Base-by-base conservation (phyloP, 2,329 filamentous ascomycete species). In the Diaporthe vaccinii region DNA sequence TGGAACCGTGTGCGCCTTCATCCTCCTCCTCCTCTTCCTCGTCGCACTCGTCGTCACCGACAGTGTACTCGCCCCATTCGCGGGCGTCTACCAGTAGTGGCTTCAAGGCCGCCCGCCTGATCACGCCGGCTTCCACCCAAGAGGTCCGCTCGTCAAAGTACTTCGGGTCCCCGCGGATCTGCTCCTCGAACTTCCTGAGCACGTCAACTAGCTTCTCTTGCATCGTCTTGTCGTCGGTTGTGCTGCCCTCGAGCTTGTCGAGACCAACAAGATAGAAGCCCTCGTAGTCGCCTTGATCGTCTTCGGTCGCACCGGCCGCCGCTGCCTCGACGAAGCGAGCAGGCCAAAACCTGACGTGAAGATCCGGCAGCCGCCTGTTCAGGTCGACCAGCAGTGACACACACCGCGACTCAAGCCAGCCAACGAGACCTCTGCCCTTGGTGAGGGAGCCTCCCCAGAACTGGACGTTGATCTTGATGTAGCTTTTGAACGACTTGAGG, bases 321-420 rank as follows among this genome's bases (percentile, higher is more conserved):
- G 77, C 76, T 2, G 77, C 68, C 41, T 86, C 84, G 8, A 88
- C 85, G 76, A 93, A 93, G 14, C 90, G 86, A 9, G 86, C 88
- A 2, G 92, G 91, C 91, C 91, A 93, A 31, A 93, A 90, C 28
- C 90, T 87, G 2, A 89, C 86, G 62, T 88, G 83, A 4, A 93
- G 78, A 2, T 84, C 81, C 0, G 89, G 88, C 22, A 91, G 80
- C 17, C 86, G 86, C 65, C 87, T 87, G 75, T 89, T 84, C 25
- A 93, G 82, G 76, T 93, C 91, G 76, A 90, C 88, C 28, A 93
- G 85, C 46, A 93, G 83, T 75, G 86, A 83, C 2, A 91, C 85
- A 73, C 88, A 91, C 73, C 89, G 86, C 10, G 90, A 92, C 78
- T 93, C 91, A 2, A 93, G 81, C 91, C 91, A 93, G 15, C 90